Evolutionary conservation across 2,329 filamentous ascomycete species (phyloP), one percentile per base, ranked within the genome.

Genomic region (Colletotrichum filicis): DNA sequence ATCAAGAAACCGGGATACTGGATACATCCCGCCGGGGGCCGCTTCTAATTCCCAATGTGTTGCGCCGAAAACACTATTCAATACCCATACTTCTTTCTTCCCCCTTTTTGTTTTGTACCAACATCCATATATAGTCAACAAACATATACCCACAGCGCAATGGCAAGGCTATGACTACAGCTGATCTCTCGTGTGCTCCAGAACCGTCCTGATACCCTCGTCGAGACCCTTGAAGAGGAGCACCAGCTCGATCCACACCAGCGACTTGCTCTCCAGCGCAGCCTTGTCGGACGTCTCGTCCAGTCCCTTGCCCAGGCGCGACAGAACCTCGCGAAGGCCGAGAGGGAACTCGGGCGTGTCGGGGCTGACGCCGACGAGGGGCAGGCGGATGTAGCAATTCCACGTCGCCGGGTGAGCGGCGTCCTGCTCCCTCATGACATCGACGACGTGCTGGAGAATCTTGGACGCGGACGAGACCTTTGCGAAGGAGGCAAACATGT

Each of bases 401-500:
- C 89, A 89, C 0, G 92, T 92, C 66, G 90, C 87, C 6, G 92
- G 86, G 74, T 91, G 87, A 57, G 87, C 85, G 2, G 93, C 90
- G 75, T 89, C 90, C 42, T 86, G 81, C 75, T 89, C 83, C 55
- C 87, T 84, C 84, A 98, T 89, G 53, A 85, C 85, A 59, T 90
- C 87, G 55, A 97, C 83, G 60, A 97, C 92, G 81, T 97, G 94
- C 75, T 92, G 88, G 52, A 95, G 84, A 53, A 98, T 90, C 78
- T 85, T 92, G 12, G 84, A 81, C 67, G 93, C 87, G 68, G 92
- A 92, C 1, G 91, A 88, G 35, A 95, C 85, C 53, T 90, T 84
- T 24, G 87, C 85, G 81, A 97, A 98, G 6, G 87, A 85, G 2
- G 90, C 86, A 75, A 97, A 93, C 84, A 97, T 89, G 78, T 93